phyloP scores from a whole-genome alignment of 495 filamentous ascomycete species.

The Cladorrhinum samala region DNA sequence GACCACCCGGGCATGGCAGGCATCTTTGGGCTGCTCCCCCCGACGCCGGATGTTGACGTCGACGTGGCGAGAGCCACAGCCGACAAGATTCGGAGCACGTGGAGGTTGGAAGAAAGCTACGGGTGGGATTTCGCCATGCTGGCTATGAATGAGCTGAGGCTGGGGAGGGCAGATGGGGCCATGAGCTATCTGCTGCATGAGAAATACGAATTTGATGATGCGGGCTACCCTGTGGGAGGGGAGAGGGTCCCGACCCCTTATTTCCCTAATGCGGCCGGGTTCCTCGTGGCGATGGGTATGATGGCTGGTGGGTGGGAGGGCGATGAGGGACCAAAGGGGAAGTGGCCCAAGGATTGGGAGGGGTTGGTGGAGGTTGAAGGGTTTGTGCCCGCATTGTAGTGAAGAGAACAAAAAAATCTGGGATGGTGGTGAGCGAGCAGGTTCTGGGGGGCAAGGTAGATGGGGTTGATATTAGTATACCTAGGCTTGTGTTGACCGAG shows the following conservation, averaged over 20 bases:
- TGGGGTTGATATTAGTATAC: not conserved
- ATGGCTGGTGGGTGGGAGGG: conserved; percentile 52
- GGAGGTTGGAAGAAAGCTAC: conserved; percentile 44
- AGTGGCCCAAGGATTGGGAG: conserved; percentile 42
- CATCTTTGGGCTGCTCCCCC: conserved; percentile 44
- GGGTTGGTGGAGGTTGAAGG: conserved; percentile 38
- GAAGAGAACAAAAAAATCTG: too few relatives aligned
- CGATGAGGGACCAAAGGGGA: conserved; percentile 24
- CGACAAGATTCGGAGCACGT: conserved; percentile 36
- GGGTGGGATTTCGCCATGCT: conserved; percentile 52
- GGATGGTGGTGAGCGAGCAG: not conserved
- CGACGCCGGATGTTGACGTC: conserved; percentile 35
- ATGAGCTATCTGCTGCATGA: conserved; percentile 43
- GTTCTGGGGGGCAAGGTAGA: not conserved
- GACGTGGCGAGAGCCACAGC: conserved; percentile 38
- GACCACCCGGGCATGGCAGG: conserved; percentile 49
- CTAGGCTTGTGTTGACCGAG: too few relatives aligned
- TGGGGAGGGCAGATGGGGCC: conserved; percentile 43
- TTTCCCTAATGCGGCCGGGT: conserved; percentile 43
- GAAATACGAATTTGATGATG: conserved; percentile 44
- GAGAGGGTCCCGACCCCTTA: conserved; percentile 50
- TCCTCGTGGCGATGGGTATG: conserved; percentile 49
- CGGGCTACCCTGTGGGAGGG: conserved; percentile 47
- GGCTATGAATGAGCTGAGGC: conserved; percentile 46
- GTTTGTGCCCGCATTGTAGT: conserved; percentile 29